Evolutionary conservation across 768 basidiomycete species (phyloP), one percentile per base, ranked within the genome.

Genomic region (Hypholoma sublateritium): DNA sequence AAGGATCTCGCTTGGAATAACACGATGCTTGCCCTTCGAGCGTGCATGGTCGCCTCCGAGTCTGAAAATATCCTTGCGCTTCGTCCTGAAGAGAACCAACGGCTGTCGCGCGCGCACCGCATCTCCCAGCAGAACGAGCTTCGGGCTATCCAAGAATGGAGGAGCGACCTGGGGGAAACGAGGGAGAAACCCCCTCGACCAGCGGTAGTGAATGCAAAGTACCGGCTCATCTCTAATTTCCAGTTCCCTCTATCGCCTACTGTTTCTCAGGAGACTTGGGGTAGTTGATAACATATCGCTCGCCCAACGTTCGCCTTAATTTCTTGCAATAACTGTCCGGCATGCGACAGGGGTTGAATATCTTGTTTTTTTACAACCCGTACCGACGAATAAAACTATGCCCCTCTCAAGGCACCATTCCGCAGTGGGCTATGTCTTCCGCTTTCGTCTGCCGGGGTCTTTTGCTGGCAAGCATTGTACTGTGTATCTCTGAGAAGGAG

Each of bases 111-210:
- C 37, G 22, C 24, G 1, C 42, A 22, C 3, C 28, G 32, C 7
- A 19, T 36, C 3, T 46, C 53, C 5, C 42, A 53, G 19, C n/a
- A 32, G 17, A 45, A 44, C 17, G 28, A 53, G 53, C 28, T 53
- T 4, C 53, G 36, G 17, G 42, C 32, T 2, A 53, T 53, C 6
- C 53, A 53, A 12, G 53, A 53, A 3, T 53, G 53, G 53, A 53
- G 53, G 43, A 53, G 34, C 35, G 35, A 53, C 24, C 16, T 44
- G 28, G 34, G 42, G 32, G 41, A 36, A 19, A 28, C 32, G 17
- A 14, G n/a, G 17, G 43, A 44, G 4, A 32, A 1, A 16, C 16
- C 13, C 8, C 19, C 22, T 7, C n/a, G 21, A 16, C 13, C 5
- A 4, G 19, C 36, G 9, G 12, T 35, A 16, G 12, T 35, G 32